These are phyloP conservation scores for Inga oerstediana DNA, from an alignment of 306 rosid species.

Conservation along the genomic window DNA sequence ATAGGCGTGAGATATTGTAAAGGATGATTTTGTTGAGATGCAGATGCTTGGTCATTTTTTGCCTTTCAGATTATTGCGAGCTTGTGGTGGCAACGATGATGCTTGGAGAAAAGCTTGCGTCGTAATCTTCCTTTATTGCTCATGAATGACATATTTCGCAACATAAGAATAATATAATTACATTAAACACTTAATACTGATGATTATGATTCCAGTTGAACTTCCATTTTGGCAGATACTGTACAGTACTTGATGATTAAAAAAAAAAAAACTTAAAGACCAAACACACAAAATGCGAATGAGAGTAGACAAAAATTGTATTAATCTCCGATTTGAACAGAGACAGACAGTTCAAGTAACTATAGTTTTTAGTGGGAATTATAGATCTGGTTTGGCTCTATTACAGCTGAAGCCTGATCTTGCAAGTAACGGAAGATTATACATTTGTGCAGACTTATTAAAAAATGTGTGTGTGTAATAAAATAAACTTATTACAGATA, in stretches of 20 bases:
- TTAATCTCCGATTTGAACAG: background rate
- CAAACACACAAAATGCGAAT: background rate
- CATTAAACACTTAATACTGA: constrained; percentile 21
- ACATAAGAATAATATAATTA: constrained; percentile 32
- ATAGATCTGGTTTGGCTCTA: background rate
- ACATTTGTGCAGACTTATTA: background rate
- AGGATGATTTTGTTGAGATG: constrained; percentile 50
- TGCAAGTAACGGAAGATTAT: background rate
- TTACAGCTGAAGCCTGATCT: background rate
- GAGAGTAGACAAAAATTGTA: background rate
- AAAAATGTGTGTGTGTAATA: no score
- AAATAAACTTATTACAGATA: background rate
- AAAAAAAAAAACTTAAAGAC: background rate
- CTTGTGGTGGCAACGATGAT: constrained; percentile 30
- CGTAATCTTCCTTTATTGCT: constrained; percentile 27
- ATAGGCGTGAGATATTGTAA: constrained; percentile 39
- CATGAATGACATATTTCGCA: constrained; percentile 7
- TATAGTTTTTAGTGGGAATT: background rate
- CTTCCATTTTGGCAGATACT: constrained; percentile 17
- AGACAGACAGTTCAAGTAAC: background rate
- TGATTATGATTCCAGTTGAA: constrained; percentile 31
- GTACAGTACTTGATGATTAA: constrained; percentile 22
- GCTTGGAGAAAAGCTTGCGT: constrained; percentile 33
- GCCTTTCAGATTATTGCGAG: constrained; percentile 32
- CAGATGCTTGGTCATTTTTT: constrained; percentile 40